Conservation (phyloP, 352 stramenopile genomes). For the Phytophthora quininea region DNA sequence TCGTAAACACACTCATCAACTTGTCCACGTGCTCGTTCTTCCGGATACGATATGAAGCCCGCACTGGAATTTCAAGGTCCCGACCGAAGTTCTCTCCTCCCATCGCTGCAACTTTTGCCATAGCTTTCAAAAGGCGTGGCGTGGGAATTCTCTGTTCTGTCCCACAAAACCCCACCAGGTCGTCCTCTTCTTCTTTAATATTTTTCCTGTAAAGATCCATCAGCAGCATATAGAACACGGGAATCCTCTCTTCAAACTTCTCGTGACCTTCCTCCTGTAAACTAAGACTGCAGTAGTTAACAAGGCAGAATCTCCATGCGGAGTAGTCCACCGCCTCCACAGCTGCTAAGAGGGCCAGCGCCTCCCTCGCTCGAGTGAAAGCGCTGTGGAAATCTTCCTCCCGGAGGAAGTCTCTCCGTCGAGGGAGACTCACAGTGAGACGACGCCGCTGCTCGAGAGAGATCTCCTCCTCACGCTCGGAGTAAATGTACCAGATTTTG, state of each 20-base stretch:
- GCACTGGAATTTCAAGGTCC: constrained; percentile 2
- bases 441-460: too few species aligned
- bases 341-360: background rate
- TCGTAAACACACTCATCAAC: background rate
- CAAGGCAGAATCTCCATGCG: constrained; percentile 24
- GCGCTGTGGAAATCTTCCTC: too few species aligned
- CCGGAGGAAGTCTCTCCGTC: too few species aligned
- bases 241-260: constrained; percentile 18
- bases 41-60: background rate
- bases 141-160: background rate
- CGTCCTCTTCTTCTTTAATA: background rate
- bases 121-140: background rate
- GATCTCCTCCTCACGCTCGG: too few species aligned
- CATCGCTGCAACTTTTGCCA: background rate
- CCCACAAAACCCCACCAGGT: background rate
- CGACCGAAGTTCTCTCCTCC: background rate
- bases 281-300: constrained; percentile 21
- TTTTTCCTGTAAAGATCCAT: background rate
- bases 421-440: too few species aligned
- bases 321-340: background rate
- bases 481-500: too few species aligned
- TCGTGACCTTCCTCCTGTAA: constrained; percentile 11
- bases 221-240: background rate
- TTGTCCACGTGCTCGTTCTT: background rate
- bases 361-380: background rate